Evolutionary conservation across 108 stramenopile genomes (phyloP), one percentile per base, ranked within the genome.

Genomic region (Skeletonema marinoi): DNA sequence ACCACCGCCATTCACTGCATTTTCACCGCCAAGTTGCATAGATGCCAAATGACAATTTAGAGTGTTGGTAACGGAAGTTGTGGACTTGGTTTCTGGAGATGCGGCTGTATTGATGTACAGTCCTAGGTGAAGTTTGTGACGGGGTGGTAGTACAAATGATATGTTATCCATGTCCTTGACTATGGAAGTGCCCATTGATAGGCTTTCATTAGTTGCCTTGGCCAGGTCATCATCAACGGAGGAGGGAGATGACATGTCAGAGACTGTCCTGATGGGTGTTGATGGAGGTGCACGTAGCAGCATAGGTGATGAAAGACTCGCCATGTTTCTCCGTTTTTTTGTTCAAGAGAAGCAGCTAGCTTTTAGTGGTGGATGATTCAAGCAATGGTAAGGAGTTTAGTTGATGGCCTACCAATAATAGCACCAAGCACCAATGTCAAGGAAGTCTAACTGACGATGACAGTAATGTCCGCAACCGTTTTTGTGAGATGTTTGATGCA

Each of bases 191-290:
- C 72, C 79, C 21, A 80, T 64, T 21, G 79, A 63, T 16, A 80
- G 73, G 12, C 63, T 64, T 62, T 63, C 32, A 31, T 60, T 60
- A 30, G 73, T 69, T 42, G 60, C 66, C 36, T 32, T 59, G 4
- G 72, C 66, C 19, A 80, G 67, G 17, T 67, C 71, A 21, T 80
- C 71, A 61, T 80, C 79, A 60, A 74, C 32, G 63, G 63, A 64
- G 33, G 63, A 64, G 32, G 63, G 8, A 3, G 51, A 54, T 25
- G 21, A 21, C 21, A n/a, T 7, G 19, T 21, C 54, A 8, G 54
- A 29, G 5, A 25, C 10, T 56, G 50, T 51, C n/a, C n/a, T 25
- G 54, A 56, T 56, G 21, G 54, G 54, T 10, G 54, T 56, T 25
- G 54, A 25, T 10, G 54, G 54, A 16, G 54, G 54, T 25, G 54